A percentile compares a stretch with the other conserved stretches of the same genome.
Conservation (phyloP, 2,329 filamentous ascomycete genomes). For the Alternaria angustiovoidea region DNA sequence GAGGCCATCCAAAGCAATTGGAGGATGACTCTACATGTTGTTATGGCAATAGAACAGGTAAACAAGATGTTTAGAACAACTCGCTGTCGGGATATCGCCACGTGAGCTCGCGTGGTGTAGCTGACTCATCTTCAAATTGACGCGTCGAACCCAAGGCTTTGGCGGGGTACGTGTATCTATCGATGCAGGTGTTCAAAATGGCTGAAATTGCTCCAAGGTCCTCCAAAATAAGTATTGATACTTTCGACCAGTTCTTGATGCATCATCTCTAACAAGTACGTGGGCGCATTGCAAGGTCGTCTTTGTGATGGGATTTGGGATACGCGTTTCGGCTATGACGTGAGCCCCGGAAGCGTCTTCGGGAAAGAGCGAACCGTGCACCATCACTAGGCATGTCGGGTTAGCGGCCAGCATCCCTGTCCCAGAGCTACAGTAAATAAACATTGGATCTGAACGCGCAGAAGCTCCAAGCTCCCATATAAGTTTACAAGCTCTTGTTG, state of each 20-base stretch:
- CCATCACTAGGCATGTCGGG: slow-evolving; percentile 11
- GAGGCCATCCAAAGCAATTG: slow-evolving; percentile 22
- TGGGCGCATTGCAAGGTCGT: slow-evolving; percentile 23
- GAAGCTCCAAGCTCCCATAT: slow-evolving; percentile 33
- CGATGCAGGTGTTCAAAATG: background rate
- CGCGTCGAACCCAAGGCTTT: slow-evolving; percentile 8
- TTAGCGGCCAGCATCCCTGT: slow-evolving; percentile 14
- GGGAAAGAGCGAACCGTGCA: slow-evolving; percentile 16
- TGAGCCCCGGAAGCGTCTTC: background rate
- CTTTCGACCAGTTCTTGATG: background rate
- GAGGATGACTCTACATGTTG: slow-evolving; percentile 19
- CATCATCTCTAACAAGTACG: slow-evolving; percentile 3
- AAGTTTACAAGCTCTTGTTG: slow-evolving; percentile 33
- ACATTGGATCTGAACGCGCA: slow-evolving; percentile 20
- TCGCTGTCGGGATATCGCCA: slow-evolving; percentile 10
- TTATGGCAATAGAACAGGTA: slow-evolving; percentile 26
- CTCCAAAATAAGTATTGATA: background rate
- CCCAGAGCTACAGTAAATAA: slow-evolving; percentile 23
- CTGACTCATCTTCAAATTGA: slow-evolving; percentile 6
- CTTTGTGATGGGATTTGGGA: slow-evolving; percentile 24
- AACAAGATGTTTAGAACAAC: slow-evolving; percentile 23
- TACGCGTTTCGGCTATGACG: slow-evolving; percentile 31
- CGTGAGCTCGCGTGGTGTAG: slow-evolving; percentile 22
- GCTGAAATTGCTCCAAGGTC: background rate
- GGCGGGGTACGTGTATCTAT: background rate